Base-by-base conservation (phyloP, 352 stramenopile species). In the Globisporangium acanthophoron region DNA sequence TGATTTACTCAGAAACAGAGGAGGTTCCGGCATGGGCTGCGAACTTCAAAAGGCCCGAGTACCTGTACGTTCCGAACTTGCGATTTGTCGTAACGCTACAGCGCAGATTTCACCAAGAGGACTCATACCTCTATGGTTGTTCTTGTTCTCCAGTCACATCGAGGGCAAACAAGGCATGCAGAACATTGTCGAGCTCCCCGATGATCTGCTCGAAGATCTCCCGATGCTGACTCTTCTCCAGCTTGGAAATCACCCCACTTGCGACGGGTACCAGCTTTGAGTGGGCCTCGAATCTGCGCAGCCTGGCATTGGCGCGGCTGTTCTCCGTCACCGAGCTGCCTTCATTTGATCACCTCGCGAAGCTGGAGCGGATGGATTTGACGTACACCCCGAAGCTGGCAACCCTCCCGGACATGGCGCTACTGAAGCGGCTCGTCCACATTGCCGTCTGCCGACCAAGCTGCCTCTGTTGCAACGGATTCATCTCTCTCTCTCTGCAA, bases 381-480 rank as follows among this genome's bases (percentile, higher is more conserved):
- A 58, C 33, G 3, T 65, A 68, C 7, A 47, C 68, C 29, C 49
- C 56, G 11, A 12, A 52, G 13, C 20, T 79, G 4, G 24, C 29
- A 11, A 54, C 15, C 6, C 24, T 76, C 1, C 67, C 69, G 3
- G 69, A 78, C n/a, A 68, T 72, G 24, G 15, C 27, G 12, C 52
- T 47, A 1, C 31, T 67, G 11, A 54, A 37, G 8, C 1, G 48
- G 7, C 54, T 77, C 6, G 41, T 64, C 3, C 55, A 72, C 16
- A 67, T 80, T 53, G 50, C 61, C 0, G 27, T 80, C 5, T 73
- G 64, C 20, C 58, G 64, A 43, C 63, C 52, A 3, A 70, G 56
- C 1, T 31, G 43, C n/a, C 29, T 76, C 21, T 77, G 69, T 33
- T 80, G 71, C 53, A 71, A 80, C n/a, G 72, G 67, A 7, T 80